Evolutionary conservation across 768 basidiomycete species (phyloP).

Genomic region (Tylopilus cervinicoccineus): DNA sequence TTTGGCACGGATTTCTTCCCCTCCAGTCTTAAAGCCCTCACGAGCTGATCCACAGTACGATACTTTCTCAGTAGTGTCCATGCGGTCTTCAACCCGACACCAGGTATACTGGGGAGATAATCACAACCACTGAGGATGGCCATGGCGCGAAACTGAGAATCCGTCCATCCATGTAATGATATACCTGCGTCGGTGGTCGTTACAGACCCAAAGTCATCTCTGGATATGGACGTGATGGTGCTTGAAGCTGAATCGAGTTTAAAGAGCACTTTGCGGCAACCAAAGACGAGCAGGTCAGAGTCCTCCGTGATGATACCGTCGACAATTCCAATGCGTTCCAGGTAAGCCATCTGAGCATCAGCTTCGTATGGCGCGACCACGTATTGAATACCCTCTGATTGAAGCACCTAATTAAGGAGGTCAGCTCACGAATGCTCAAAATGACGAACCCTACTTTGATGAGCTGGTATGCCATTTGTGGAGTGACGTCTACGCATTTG

Average conservation of each 20-base stretch:
- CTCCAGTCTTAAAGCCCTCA: slow-evolving; percentile 72
- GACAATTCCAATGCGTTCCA: slow-evolving; percentile 78
- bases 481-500: slow-evolving; percentile 93
- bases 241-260: slow-evolving; percentile 74
- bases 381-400: slow-evolving; percentile 75
- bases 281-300: slow-evolving; percentile 95
- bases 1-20: slow-evolving; percentile 80
- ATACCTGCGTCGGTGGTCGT: slow-evolving; percentile 50
- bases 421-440: slow-evolving; percentile 3
- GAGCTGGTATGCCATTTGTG: slow-evolving; percentile 95
- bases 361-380: slow-evolving; percentile 98
- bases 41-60: slow-evolving; percentile 81
- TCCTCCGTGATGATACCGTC: slow-evolving; percentile 97
- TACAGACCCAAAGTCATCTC: slow-evolving; percentile 63
- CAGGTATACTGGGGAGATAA: slow-evolving; percentile 86
- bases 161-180: slow-evolving; percentile 85
- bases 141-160: slow-evolving; percentile 88
- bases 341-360: slow-evolving; percentile 92
- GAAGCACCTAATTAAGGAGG: slow-evolving; percentile 61
- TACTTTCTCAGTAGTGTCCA: slow-evolving; percentile 76
- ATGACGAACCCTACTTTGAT: slow-evolving; percentile 66
- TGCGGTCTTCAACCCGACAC: slow-evolving; percentile 93
- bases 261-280: slow-evolving; percentile 90
- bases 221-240: slow-evolving; percentile 64
- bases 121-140: slow-evolving; percentile 92